Evolutionary conservation across 129 eudicot species (phyloP), one percentile per base, ranked within the genome.

Genomic region (Centaurea solstitialis): DNA sequence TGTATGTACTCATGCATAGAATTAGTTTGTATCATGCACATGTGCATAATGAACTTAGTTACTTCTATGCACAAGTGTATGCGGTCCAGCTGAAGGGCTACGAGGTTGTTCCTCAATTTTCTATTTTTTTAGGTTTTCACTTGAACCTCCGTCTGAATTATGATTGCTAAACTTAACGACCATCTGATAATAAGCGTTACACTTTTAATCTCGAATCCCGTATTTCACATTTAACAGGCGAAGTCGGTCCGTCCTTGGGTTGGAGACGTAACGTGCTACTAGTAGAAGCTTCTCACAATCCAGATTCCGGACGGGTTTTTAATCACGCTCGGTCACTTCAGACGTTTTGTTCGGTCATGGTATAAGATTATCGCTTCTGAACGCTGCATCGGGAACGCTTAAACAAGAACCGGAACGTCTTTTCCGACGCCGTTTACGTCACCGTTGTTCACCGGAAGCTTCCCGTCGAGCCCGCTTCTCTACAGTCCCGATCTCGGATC

Each of bases 201-300:
- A 13, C 59, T 35, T 78, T 53, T 73, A 73, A 62, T 41, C 67
- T 71, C 28, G 10, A 38, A 12, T 71, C 61, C 69, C 53, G 3
- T 75, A 28, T 79, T 82, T 81, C 41, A 18, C 79, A 68, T 76
- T 76, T 53, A 53, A 67, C 83, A 82, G 87, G 88, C 77, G 99
- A 91, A 11, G 89, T 45, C 37, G 75, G 77, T 76, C 93, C 97
- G 57, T 85, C 90, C 18, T 81, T 96, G 85, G 99, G 99, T 12
- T 96, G 99, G 99, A 93, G 99, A 77, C 95, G 99, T 50, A 87
- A 85, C 76, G 96, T 96, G 62, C 83, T 96, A 69, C 97, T 96
- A 75, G 92, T 96, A 24, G 97, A 93, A 85, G 98, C 99, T 81
- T 88, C 92, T 53, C 90, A 90, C 80, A 90, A 89, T 78, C 93